Evolutionary conservation across 83 land plant genomes (phyloP).

Genomic region (Picea abies): DNA sequence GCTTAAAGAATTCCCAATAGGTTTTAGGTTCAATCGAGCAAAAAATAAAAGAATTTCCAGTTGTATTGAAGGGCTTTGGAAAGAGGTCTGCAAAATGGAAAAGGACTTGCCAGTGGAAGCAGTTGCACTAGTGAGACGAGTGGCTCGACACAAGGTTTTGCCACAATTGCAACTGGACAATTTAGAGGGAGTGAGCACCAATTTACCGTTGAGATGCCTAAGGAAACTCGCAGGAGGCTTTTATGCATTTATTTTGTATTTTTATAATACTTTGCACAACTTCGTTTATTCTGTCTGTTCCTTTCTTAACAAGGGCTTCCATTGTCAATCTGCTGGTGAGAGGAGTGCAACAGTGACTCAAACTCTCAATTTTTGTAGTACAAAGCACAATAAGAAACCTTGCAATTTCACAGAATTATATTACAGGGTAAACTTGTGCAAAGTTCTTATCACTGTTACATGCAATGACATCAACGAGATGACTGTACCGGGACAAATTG

Average conservation of each 20-base stretch:
- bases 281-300: neutral
- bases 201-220: neutral
- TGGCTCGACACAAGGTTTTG: neutral
- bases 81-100: constrained; percentile 7
- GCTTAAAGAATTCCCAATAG: neutral
- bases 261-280: neutral
- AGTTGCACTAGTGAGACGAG: constrained; percentile 6
- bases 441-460: neutral
- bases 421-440: constrained; percentile 8
- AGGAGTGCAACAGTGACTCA: neutral
- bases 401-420: neutral
- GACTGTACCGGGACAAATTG: neutral
- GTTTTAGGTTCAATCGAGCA: neutral
- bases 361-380: neutral
- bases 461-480: neutral
- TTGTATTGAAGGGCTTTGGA: constrained; percentile 9
- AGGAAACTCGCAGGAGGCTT: neutral
- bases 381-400: neutral
- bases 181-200: neutral
- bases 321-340: constrained; percentile 1
- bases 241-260: constrained; percentile 4
- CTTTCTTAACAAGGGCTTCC: neutral
- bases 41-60: neutral
- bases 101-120: constrained; percentile 7
- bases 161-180: neutral